Evolutionary conservation across 164 flowering plant species (phyloP).

Genomic region (Chloranthus sessilifolius): DNA sequence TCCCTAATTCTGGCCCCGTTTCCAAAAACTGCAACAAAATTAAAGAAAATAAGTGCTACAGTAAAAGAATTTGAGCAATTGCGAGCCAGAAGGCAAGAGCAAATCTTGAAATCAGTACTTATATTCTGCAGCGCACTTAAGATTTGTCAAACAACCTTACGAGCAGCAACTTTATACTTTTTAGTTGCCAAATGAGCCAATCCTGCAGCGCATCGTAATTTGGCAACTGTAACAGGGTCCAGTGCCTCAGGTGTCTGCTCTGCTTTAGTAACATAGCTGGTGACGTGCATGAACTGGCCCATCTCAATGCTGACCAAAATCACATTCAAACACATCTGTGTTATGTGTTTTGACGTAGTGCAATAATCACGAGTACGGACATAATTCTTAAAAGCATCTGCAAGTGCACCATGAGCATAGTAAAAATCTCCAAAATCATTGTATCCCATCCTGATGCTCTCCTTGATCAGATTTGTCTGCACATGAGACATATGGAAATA

Average conservation of each 20-base stretch:
- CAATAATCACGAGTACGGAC: slow-evolving; percentile 97
- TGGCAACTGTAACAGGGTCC: slow-evolving; percentile 56
- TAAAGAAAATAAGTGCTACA: too few relatives aligned
- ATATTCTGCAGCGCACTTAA: too few relatives aligned
- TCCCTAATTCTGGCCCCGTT: slow-evolving; percentile 71
- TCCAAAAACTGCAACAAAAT: slow-evolving; percentile 72
- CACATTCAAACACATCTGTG: slow-evolving; percentile 87
- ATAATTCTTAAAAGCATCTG: slow-evolving; percentile 84
- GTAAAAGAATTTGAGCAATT: too few relatives aligned
- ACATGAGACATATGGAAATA: slow-evolving; percentile 4
- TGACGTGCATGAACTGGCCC: slow-evolving; percentile 91
- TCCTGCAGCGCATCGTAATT: slow-evolving; percentile 83
- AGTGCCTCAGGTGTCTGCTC: slow-evolving; percentile 69
- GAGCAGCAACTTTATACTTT: slow-evolving; percentile 94
- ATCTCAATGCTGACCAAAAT: slow-evolving; percentile 95
- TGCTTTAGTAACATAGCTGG: slow-evolving; percentile 83
- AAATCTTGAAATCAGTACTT: too few relatives aligned
- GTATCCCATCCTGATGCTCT: slow-evolving; percentile 98
- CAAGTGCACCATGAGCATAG: slow-evolving; percentile 81
- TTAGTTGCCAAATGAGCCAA: slow-evolving; percentile 73
- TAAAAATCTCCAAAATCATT: slow-evolving; percentile 94
- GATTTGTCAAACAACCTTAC: too few relatives aligned
- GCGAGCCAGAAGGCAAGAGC: too few relatives aligned
- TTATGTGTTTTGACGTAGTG: slow-evolving; percentile 86
- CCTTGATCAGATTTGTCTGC: slow-evolving; percentile 96